Percentiles rank a stretch among this genome's conserved stretches.
Evolutionary conservation across 2,329 filamentous ascomycete genomes (phyloP).

Genomic region (Epichloe uncinata): DNA sequence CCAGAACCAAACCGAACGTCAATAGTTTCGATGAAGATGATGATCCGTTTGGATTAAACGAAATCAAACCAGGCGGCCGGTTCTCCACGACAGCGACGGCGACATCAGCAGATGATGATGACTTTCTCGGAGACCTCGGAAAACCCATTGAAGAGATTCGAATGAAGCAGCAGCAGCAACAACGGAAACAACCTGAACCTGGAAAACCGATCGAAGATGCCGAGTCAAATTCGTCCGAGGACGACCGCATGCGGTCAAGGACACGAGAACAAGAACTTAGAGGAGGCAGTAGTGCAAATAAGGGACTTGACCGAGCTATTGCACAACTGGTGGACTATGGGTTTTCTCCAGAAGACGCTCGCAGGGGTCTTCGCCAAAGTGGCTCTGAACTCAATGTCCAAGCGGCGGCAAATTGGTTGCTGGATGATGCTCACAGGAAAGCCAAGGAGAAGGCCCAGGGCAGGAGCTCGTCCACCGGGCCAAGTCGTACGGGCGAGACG

Average conservation of each 20-base stretch:
- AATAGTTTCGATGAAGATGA: slow-evolving; percentile 55
- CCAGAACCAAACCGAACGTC: slow-evolving; percentile 7
- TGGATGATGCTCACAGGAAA: slow-evolving; percentile 83
- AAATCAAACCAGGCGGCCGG: slow-evolving; percentile 33
- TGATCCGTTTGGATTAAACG: slow-evolving; percentile 72
- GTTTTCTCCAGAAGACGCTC: slow-evolving; percentile 75
- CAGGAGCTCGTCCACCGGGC: slow-evolving; percentile 24
- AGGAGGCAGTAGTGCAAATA: slow-evolving; percentile 13
- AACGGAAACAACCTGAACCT: slow-evolving; percentile 30
- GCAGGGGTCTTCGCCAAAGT: slow-evolving; percentile 65
- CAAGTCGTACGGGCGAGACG: background rate
- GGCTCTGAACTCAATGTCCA: slow-evolving; percentile 71
- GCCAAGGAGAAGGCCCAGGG: slow-evolving; percentile 58
- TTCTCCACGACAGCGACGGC: slow-evolving; percentile 16
- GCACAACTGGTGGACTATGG: slow-evolving; percentile 92
- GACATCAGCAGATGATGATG: slow-evolving; percentile 40
- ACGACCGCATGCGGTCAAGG: slow-evolving; percentile 15
- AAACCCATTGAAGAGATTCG: slow-evolving; percentile 52
- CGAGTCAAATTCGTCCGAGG: slow-evolving; percentile 33
- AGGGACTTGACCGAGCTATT: slow-evolving; percentile 59
- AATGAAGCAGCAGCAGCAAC: slow-evolving; percentile 11
- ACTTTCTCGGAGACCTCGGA: slow-evolving; percentile 51
- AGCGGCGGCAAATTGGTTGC: slow-evolving; percentile 73
- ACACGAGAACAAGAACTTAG: slow-evolving; percentile 10
- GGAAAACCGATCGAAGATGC: slow-evolving; percentile 41